Evolutionary conservation across 2,329 filamentous ascomycete genomes (phyloP).

Genomic region (Fusarium brachygibbosum): DNA sequence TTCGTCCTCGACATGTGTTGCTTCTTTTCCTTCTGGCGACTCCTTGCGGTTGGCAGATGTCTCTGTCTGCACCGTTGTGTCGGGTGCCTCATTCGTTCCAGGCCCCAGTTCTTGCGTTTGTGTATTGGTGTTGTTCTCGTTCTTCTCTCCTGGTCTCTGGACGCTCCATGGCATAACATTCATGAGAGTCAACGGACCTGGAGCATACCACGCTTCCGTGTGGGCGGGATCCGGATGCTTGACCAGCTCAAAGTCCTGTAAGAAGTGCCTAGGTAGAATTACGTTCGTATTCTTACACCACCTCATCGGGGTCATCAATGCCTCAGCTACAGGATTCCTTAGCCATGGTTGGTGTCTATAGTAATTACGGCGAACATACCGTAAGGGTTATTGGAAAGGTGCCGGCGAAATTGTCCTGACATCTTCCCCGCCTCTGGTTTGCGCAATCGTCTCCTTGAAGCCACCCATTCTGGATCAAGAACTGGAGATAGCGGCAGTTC

Average conservation of each 20-base stretch:
- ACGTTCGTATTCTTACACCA: slow-evolving; percentile 64
- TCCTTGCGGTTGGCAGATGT: not conserved
- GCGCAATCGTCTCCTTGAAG: slow-evolving; percentile 59
- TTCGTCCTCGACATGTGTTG: not conserved
- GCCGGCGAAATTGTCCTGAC: slow-evolving; percentile 65
- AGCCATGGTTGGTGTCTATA: not conserved
- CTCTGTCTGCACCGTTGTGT: not conserved
- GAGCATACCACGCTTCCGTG: slow-evolving; percentile 68
- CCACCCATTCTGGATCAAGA: slow-evolving; percentile 65
- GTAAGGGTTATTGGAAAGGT: slow-evolving; percentile 73
- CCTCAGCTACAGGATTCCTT: slow-evolving; percentile 62
- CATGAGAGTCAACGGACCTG: slow-evolving; percentile 57
- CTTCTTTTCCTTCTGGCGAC: not conserved
- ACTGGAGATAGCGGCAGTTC: slow-evolving; percentile 67
- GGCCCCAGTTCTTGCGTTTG: not conserved
- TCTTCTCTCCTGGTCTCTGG: not conserved
- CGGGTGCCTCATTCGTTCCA: not conserved
- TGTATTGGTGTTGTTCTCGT: not conserved
- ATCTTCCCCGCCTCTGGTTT: slow-evolving; percentile 52
- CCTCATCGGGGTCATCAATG: slow-evolving; percentile 72
- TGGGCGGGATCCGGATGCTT: slow-evolving; percentile 68
- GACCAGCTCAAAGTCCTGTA: slow-evolving; percentile 71
- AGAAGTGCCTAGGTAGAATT: slow-evolving; percentile 70
- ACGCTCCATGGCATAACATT: slow-evolving; percentile 38
- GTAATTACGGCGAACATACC: slow-evolving; percentile 60